Evolutionary conservation across 176 grass and related monocot genomes (phyloP).

Genomic region (Lolium rigidum): DNA sequence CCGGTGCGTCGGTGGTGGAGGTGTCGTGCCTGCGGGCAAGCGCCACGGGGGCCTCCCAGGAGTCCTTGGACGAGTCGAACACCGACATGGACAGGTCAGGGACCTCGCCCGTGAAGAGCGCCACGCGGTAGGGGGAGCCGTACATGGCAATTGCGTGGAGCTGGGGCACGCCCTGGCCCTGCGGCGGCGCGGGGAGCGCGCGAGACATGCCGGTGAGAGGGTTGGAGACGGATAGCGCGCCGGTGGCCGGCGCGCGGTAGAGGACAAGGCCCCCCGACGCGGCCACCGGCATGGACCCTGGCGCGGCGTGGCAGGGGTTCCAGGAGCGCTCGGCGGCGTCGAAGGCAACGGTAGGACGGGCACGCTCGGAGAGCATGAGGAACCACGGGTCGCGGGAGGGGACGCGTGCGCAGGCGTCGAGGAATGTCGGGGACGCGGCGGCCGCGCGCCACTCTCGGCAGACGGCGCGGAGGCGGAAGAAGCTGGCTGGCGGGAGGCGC

Average conservation of each 20-base stretch:
- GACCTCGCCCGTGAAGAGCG: constrained; percentile 64
- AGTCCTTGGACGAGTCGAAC: constrained; percentile 56
- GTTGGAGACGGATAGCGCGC: constrained; percentile 62
- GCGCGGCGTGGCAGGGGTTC: constrained; percentile 29
- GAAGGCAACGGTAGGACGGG: constrained; percentile 39
- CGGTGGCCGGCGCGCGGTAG: constrained; percentile 54
- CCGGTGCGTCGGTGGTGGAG: constrained; percentile 15
- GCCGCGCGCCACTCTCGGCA: constrained; percentile 63
- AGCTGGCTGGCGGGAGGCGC: constrained; percentile 67
- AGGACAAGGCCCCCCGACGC: constrained; percentile 80
- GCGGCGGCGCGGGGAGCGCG: constrained; percentile 54
- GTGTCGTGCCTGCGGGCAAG: constrained; percentile 41
- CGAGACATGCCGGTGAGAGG: constrained; percentile 68
- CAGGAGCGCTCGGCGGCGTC: constrained; percentile 40
- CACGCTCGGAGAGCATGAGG: constrained; percentile 23
- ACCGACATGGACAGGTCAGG: constrained; percentile 60
- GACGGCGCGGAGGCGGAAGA: constrained; percentile 75
- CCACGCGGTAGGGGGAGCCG: constrained; percentile 54
- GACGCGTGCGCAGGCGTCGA: constrained; percentile 59
- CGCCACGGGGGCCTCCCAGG: constrained; percentile 53
- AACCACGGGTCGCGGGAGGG: constrained; percentile 41
- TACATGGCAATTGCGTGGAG: constrained; percentile 82
- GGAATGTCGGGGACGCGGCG: constrained; percentile 64
- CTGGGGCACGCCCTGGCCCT: background rate
- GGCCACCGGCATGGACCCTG: constrained; percentile 65